Percentiles rank a stretch among this genome's conserved stretches.
phyloP scores from a whole-genome alignment of 2,329 filamentous ascomycete genomes.

The Sarocladiaceae sp. region DNA sequence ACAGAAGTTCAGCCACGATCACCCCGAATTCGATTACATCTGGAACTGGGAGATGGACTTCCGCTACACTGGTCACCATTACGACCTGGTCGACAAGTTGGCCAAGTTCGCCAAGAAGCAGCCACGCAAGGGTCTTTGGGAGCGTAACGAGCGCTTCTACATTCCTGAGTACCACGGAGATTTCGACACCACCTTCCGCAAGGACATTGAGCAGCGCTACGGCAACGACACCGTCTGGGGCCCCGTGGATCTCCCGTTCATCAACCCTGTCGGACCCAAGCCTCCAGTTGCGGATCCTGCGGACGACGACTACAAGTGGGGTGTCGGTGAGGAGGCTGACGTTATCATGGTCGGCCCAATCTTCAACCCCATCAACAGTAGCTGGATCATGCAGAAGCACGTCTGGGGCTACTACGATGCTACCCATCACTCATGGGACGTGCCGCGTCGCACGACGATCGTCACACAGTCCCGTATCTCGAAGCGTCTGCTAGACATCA shows the following conservation, averaged over 20 bases:
- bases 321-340: constrained; percentile 71
- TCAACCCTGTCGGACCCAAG: constrained; percentile 58
- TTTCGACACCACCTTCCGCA: constrained; percentile 64
- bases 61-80: constrained; percentile 75
- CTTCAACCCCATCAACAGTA: constrained; percentile 68
- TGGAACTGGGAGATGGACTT: constrained; percentile 91
- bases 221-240: constrained; percentile 63
- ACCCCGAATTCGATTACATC: constrained; percentile 75
- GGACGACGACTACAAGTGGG: constrained; percentile 70
- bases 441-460: constrained; percentile 72
- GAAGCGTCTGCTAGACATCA: constrained; percentile 65
- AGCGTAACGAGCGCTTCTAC: constrained; percentile 68
- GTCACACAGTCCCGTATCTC: constrained; percentile 73
- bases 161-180: constrained; percentile 65
- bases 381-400: constrained; percentile 67
- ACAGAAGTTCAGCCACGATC: constrained; percentile 70
- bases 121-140: constrained; percentile 70
- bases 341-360: constrained; percentile 74
- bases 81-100: constrained; percentile 69
- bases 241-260: constrained; percentile 52
- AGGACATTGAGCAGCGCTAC: constrained; percentile 53
- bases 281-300: constrained; percentile 55
- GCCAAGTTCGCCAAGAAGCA: constrained; percentile 60
- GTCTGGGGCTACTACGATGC: constrained; percentile 61
- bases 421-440: constrained; percentile 44